A percentile compares a stretch with the other conserved stretches of the same genome.
Evolutionary conservation across 2,329 filamentous ascomycete species (phyloP).

Genomic region (Colletotrichum paranaense): DNA sequence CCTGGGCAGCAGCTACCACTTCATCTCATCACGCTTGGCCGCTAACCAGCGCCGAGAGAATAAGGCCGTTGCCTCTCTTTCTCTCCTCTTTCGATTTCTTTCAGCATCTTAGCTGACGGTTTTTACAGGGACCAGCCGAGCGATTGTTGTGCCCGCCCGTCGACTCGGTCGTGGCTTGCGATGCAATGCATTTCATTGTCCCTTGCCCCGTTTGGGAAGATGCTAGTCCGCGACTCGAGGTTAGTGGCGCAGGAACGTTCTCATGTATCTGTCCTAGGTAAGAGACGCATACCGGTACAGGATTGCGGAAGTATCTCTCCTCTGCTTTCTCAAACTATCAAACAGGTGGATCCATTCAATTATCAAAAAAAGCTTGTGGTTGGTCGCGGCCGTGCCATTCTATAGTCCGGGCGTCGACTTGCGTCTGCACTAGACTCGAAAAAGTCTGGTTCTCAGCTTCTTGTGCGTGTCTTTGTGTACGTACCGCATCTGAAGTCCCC

Average conservation of each 20-base stretch:
- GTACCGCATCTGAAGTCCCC: background rate
- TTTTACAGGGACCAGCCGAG: background rate
- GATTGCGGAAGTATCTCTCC: background rate
- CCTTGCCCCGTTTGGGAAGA: slow-evolving; percentile 3
- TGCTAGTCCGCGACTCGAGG: slow-evolving; percentile 1
- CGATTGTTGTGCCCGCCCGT: background rate
- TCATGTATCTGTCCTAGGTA: too few relatives aligned
- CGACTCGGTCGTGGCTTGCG: background rate
- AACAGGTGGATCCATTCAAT: slow-evolving; percentile 1
- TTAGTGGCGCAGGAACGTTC: background rate
- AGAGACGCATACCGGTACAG: too few relatives aligned
- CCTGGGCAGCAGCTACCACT: slow-evolving; percentile 4
- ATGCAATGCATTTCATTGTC: background rate
- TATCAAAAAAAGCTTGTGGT: slow-evolving; percentile 25
- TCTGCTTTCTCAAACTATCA: slow-evolving; percentile 4
- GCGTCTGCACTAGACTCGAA: background rate
- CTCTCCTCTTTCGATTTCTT: background rate
- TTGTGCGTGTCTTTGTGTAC: background rate
- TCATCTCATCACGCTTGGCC: background rate
- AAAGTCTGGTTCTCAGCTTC: background rate
- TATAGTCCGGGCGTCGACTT: slow-evolving; percentile 1
- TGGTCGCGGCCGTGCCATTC: slow-evolving; percentile 19
- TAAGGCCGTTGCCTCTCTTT: background rate
- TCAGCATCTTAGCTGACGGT: background rate
- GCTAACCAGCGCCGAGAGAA: background rate